Percentiles rank a stretch among this genome's conserved stretches.
Conservation (phyloP, 139 green algal genomes). For the Trebouxia sp. region DNA sequence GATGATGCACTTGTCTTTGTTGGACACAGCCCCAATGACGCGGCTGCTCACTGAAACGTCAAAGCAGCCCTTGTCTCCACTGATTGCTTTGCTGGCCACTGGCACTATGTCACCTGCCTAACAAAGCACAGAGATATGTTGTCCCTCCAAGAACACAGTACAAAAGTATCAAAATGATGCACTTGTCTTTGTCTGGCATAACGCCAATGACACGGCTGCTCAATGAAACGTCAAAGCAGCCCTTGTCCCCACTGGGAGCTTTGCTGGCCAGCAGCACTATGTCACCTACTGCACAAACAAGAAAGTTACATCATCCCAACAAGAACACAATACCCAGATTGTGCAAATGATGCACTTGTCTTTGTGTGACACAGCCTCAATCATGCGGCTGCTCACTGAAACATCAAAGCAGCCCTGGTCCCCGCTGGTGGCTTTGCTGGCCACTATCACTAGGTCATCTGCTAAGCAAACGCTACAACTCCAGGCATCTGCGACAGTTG, state of each 20-base stretch:
- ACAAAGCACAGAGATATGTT: too few relatives aligned
- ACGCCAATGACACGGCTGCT: slow-evolving; percentile 62
- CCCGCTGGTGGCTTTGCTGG: slow-evolving; percentile 41
- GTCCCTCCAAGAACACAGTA: too few relatives aligned
- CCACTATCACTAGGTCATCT: slow-evolving; percentile 46
- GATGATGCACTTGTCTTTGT: too few relatives aligned
- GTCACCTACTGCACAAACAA: slow-evolving; percentile 33
- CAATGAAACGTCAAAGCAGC: slow-evolving; percentile 32
- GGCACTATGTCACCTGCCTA: slow-evolving; percentile 44
- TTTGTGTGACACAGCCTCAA: slow-evolving; percentile 63
- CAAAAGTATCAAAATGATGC: not conserved
- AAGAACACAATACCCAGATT: too few relatives aligned
- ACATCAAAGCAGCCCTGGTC: slow-evolving; percentile 32
- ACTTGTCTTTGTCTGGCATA: slow-evolving; percentile 67
- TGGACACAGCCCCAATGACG: slow-evolving; percentile 65
- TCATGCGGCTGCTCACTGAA: slow-evolving; percentile 63
- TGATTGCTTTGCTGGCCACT: slow-evolving; percentile 43
- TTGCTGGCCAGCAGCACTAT: slow-evolving; percentile 37
- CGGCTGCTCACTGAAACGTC: slow-evolving; percentile 57
- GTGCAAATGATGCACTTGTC: slow-evolving; percentile 43
- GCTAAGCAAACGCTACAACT: too few relatives aligned
- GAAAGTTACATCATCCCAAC: not conserved
- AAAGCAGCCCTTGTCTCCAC: slow-evolving; percentile 33
- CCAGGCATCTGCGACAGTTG: too few relatives aligned
- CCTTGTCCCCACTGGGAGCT: slow-evolving; percentile 38